A percentile compares a stretch with the other conserved stretches of the same genome.
phyloP scores from a whole-genome alignment of 2,329 filamentous ascomycete genomes.

The Samsoniella hepiali region DNA sequence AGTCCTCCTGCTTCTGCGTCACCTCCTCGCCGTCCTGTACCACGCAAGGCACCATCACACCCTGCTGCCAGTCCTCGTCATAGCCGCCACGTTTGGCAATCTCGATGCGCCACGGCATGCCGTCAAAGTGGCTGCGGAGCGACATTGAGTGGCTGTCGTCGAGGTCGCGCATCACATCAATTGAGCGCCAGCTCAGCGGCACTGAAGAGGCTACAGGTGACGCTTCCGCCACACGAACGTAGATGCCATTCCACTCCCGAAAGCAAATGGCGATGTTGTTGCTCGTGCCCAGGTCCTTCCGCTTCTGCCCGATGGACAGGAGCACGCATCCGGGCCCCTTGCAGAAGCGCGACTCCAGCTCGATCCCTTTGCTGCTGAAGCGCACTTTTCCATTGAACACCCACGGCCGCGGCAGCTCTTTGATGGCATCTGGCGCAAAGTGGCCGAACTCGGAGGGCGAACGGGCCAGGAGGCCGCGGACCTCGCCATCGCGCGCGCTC shows the following conservation, averaged over 20 bases:
- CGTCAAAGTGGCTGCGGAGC: background rate
- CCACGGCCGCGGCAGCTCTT: constrained; percentile 8
- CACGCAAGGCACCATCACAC: background rate
- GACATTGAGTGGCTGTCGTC: background rate
- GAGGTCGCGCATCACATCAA: constrained; percentile 8
- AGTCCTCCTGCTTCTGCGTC: background rate
- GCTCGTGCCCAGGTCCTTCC: background rate
- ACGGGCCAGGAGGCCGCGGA: constrained; percentile 11
- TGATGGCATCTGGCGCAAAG: background rate
- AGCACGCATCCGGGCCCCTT: background rate
- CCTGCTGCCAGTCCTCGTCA: background rate
- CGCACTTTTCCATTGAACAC: constrained; percentile 10
- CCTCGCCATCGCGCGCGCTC: background rate
- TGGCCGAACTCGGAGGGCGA: constrained; percentile 16
- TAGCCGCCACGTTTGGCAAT: background rate
- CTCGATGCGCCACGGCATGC: background rate
- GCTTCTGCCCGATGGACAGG: constrained; percentile 9
- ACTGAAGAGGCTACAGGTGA: background rate
- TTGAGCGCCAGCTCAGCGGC: constrained; percentile 4
- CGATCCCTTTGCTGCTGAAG: constrained; percentile 15
- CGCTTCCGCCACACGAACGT: background rate
- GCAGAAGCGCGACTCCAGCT: constrained; percentile 10
- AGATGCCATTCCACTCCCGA: constrained; percentile 12
- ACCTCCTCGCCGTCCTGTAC: background rate
- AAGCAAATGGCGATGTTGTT: constrained; percentile 8